These are phyloP conservation scores for Botrytis byssoidea DNA, from an alignment of 2,329 filamentous ascomycete species.

Conservation along the genomic window DNA sequence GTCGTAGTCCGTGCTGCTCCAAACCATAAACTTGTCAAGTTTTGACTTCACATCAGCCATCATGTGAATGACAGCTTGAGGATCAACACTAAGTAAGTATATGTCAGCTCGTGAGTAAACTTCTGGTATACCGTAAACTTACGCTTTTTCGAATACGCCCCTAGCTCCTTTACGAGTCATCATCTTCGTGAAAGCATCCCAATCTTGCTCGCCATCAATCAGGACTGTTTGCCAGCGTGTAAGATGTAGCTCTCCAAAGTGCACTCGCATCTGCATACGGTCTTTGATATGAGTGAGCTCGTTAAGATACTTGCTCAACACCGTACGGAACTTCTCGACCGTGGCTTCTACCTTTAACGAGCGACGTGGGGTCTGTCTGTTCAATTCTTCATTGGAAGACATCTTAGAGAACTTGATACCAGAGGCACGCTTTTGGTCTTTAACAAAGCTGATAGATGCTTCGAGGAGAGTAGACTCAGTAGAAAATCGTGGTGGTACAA, in stretches of 20 bases:
- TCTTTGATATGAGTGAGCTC: constrained; percentile 30
- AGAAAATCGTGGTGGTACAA: constrained; percentile 29
- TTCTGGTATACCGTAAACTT: constrained; percentile 22
- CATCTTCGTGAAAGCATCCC: constrained; percentile 33
- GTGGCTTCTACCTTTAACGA: neutral
- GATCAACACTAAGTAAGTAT: constrained; percentile 21
- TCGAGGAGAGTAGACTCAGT: constrained; percentile 4
- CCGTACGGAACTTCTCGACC: constrained; percentile 22
- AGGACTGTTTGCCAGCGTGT: constrained; percentile 29
- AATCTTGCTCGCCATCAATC: constrained; percentile 22
- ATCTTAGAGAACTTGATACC: neutral
- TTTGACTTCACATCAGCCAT: constrained; percentile 25
- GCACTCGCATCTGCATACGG: constrained; percentile 38
- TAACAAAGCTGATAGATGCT: neutral
- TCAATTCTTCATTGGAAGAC: neutral
- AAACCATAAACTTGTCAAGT: constrained; percentile 28
- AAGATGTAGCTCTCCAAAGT: constrained; percentile 36
- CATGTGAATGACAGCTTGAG: constrained; percentile 26
- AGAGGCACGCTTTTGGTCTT: constrained; percentile 3
- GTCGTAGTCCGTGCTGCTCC: constrained; percentile 4
- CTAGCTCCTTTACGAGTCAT: constrained; percentile 29
- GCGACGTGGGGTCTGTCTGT: neutral
- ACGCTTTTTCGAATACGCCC: constrained; percentile 35
- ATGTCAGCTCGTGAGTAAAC: neutral
- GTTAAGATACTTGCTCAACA: constrained; percentile 25